Base-by-base conservation (phyloP, 306 rosid species). In the Vigna reflexopilosa region DNA sequence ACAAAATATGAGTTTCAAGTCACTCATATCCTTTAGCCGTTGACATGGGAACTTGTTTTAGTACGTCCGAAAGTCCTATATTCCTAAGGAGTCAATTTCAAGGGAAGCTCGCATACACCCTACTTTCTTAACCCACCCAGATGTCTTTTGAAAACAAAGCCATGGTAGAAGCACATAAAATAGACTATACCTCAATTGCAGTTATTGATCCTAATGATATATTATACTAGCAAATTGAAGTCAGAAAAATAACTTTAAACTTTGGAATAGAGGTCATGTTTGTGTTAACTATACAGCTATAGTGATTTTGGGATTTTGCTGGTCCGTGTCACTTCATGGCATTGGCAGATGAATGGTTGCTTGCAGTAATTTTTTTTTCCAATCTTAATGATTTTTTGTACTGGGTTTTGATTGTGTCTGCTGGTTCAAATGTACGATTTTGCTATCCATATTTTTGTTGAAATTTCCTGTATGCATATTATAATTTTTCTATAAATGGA, bases 371-470 rank as follows among this genome's bases (percentile, higher is more conserved):
- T n/a, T 17, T 17, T 54, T 59, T 65, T 54, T 51, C 28, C 61
- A 54, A 65, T 30, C 9, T 5, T 19, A 30, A 22, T 54, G 54
- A 52, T 19, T 24, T 30, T 62, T 30, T 71, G n/a, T 64, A 40
- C 44, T 52, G 19, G 52, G 5, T 73, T 51, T 42, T 55, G 67
- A 10, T 56, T 63, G 28, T 52, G 28, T n/a, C 34, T 52, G 51
- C 7, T 52, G 36, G 20, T 34, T 70, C 42, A 16, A 51, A 40
- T 80, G 16, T 63, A 11, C 19, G 7, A 0, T 69, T 11, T 72
- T 71, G 72, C 6, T 70, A 50, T 71, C 59, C 56, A 70, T 50
- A 49, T 62, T 16, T 50, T 51, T 79, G 12, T 42, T 52, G 48
- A 26, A 32, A 51, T 38, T 19, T 63, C 34, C 70, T 61, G 47